These are phyloP conservation scores for Penicillium sp. DNA, from an alignment of 2,329 filamentous ascomycete genomes.

Conservation along the genomic window DNA sequence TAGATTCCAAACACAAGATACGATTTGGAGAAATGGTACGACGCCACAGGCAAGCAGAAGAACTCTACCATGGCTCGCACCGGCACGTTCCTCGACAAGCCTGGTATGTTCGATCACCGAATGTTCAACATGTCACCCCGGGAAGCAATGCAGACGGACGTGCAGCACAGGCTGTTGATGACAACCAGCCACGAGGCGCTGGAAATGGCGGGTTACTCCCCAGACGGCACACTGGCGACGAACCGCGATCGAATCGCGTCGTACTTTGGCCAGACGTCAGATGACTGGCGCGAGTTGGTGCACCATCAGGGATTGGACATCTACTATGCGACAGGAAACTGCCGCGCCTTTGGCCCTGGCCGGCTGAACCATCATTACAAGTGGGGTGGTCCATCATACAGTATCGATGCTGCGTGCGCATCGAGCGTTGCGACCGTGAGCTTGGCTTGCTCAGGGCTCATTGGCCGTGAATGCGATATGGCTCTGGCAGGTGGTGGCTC, in stretches of 20 bases:
- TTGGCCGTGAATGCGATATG: slow-evolving; percentile 72
- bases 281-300: slow-evolving; percentile 14
- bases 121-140: slow-evolving; percentile 60
- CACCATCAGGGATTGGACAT: slow-evolving; percentile 3
- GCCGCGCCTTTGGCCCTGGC: slow-evolving; percentile 9
- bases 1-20: slow-evolving; percentile 24
- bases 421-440: slow-evolving; percentile 58
- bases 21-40: slow-evolving; percentile 33
- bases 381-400: slow-evolving; percentile 68
- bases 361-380: slow-evolving; percentile 63
- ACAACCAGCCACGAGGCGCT: slow-evolving; percentile 69
- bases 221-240: slow-evolving; percentile 3
- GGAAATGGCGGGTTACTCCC: slow-evolving; percentile 20
- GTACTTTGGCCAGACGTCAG: slow-evolving; percentile 60
- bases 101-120: slow-evolving; percentile 39
- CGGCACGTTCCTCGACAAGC: slow-evolving; percentile 40
- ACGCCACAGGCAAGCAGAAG: slow-evolving; percentile 33
- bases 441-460: slow-evolving; percentile 66
- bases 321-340: slow-evolving; percentile 4
- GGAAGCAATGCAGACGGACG: slow-evolving; percentile 70
- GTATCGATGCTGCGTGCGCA: slow-evolving; percentile 72
- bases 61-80: slow-evolving; percentile 34
- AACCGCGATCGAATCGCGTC: slow-evolving; percentile 55
- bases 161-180: slow-evolving; percentile 49
- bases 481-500: slow-evolving; percentile 75